These are phyloP conservation scores for Rhizopus microsporus DNA, from an alignment of 371 early-diverging fungal species.

Conservation along the genomic window DNA sequence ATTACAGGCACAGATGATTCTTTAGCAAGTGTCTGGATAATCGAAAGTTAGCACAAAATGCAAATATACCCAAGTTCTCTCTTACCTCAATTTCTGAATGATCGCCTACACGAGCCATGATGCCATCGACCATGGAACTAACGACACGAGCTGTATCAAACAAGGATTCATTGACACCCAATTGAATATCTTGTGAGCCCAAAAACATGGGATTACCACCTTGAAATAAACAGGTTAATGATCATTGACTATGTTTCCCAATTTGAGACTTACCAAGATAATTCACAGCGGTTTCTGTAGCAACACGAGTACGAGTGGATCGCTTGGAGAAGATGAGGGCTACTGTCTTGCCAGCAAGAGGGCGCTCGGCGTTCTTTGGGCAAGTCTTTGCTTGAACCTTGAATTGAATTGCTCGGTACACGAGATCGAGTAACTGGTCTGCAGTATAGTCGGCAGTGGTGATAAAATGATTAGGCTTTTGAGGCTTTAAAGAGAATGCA, in stretches of 20 bases:
- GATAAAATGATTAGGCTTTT: constrained; percentile 48
- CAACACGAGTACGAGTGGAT: constrained; percentile 94
- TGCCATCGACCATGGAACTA: constrained; percentile 91
- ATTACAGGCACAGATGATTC: constrained; percentile 91
- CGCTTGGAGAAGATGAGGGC: constrained; percentile 93
- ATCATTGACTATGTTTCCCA: background rate
- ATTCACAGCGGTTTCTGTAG: constrained; percentile 89
- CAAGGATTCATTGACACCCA: constrained; percentile 91
- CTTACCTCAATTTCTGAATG: constrained; percentile 86
- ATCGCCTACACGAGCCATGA: constrained; percentile 89
- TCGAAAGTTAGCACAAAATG: background rate
- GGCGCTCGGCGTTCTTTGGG: constrained; percentile 45
- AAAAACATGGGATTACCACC: constrained; percentile 96
- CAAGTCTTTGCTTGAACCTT: constrained; percentile 47
- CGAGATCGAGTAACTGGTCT: constrained; percentile 47
- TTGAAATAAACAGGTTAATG: constrained; percentile 14
- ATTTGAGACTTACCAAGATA: constrained; percentile 64
- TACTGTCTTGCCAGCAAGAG: constrained; percentile 73
- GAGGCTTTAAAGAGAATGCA: constrained; percentile 12
- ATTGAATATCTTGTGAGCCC: constrained; percentile 90
- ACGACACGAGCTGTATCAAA: constrained; percentile 89
- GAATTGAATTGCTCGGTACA: constrained; percentile 43
- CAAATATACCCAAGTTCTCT: background rate
- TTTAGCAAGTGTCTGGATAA: constrained; percentile 67
- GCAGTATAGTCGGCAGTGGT: constrained; percentile 52